phyloP scores from a whole-genome alignment of 208 protist genomes.

The Leishmania turanica region DNA sequence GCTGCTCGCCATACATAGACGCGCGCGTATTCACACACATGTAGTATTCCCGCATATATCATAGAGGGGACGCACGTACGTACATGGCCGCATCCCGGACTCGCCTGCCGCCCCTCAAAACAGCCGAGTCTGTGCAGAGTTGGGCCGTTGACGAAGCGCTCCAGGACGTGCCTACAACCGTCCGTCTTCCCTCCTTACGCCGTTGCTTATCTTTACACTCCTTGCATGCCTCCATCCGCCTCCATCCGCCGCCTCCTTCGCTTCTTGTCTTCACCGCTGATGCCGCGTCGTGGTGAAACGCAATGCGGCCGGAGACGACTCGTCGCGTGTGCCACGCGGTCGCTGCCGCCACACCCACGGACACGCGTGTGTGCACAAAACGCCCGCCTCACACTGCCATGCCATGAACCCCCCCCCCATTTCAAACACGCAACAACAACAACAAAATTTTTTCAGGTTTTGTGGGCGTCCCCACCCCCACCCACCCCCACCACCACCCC shows the following conservation, averaged over 20 bases:
- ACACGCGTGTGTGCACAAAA: neutral
- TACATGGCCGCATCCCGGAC: neutral
- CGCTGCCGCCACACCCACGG: conserved; percentile 1
- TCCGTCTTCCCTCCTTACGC: neutral
- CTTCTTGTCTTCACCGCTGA: neutral
- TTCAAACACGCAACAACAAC: no score
- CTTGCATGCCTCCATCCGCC: neutral
- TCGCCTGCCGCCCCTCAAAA: neutral
- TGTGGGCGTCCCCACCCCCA: neutral
- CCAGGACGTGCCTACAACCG: neutral
- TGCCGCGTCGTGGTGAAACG: neutral
- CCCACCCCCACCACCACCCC: no score
- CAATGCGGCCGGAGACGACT: neutral
- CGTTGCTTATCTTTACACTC: neutral
- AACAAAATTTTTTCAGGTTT: neutral
- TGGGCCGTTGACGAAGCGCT: neutral
- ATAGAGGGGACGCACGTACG: neutral
- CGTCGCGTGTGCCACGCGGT: neutral
- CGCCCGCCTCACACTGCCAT: neutral
- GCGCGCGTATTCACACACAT: neutral
- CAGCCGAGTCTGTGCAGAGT: neutral
- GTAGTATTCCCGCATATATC: neutral
- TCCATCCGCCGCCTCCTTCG: conserved; percentile 3
- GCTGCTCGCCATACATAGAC: neutral
- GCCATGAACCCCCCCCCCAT: no score